Conservation (phyloP, 495 filamentous ascomycete species). For the Talaromyces ruber region DNA sequence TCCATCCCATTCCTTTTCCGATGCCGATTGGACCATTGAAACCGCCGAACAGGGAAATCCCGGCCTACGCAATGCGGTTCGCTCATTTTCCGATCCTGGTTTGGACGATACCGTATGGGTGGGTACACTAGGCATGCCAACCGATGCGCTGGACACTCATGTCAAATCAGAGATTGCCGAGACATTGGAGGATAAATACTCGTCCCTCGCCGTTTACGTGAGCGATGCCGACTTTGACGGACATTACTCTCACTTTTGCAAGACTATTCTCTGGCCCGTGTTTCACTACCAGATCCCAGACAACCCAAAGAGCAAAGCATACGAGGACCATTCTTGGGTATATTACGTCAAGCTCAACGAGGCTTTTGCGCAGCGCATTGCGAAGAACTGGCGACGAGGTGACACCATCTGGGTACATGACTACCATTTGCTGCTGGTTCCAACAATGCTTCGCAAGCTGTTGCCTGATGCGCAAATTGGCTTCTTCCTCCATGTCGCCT, state of each 20-base stretch:
- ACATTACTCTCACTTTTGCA: constrained; percentile 84
- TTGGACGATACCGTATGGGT: constrained; percentile 66
- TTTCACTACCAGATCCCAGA: constrained; percentile 94
- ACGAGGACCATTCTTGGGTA: constrained; percentile 88
- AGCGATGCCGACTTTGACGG: constrained; percentile 80
- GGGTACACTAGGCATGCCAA: constrained; percentile 83
- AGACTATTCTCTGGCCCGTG: constrained; percentile 75
- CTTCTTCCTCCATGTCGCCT: constrained; percentile 85
- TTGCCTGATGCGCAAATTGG: constrained; percentile 79
- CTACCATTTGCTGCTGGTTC: constrained; percentile 79
- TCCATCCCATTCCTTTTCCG: constrained; percentile 38
- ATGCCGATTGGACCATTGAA: constrained; percentile 66
- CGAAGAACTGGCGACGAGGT: constrained; percentile 74
- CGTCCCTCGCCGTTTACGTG: constrained; percentile 70
- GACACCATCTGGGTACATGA: constrained; percentile 89
- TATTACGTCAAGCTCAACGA: constrained; percentile 83
- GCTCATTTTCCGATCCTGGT: constrained; percentile 55
- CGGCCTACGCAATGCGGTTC: constrained; percentile 73
- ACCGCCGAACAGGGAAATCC: constrained; percentile 80
- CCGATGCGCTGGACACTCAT: constrained; percentile 61
- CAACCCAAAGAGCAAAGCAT: constrained; percentile 88
- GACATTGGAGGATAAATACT: constrained; percentile 62
- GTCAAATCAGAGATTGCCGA: constrained; percentile 70
- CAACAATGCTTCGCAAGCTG: constrained; percentile 68
- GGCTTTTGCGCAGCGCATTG: constrained; percentile 76